phyloP scores from a whole-genome alignment of 2,329 filamentous ascomycete species.

The Fusarium luffae region DNA sequence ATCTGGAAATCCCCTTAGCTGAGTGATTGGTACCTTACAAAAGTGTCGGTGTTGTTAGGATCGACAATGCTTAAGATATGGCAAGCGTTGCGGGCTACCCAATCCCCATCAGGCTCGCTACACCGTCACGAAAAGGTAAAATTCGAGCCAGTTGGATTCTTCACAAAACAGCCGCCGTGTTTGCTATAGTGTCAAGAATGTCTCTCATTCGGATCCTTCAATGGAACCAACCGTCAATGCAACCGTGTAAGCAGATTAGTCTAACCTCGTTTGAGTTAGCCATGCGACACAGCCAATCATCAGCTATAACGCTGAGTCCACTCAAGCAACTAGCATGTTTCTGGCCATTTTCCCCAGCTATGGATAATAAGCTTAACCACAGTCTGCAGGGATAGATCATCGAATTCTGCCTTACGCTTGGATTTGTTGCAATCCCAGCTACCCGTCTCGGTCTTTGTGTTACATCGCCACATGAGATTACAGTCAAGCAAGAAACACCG shows the following conservation, averaged over 20 bases:
- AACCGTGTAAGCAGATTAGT: background rate
- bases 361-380: background rate
- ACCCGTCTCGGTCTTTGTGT: background rate
- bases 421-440: background rate
- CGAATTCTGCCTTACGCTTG: background rate
- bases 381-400: too few species aligned
- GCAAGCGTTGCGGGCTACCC: background rate
- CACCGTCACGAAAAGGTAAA: background rate
- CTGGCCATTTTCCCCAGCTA: background rate
- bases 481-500: background rate
- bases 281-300: conserved; percentile 14
- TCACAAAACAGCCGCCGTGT: background rate
- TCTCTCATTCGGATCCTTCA: background rate
- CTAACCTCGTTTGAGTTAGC: background rate
- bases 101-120: background rate
- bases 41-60: too few species aligned
- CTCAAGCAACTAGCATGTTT: background rate
- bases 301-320: background rate
- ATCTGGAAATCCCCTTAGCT: background rate
- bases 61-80: background rate
- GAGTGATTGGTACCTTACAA: too few species aligned
- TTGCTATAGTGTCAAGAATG: background rate
- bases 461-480: background rate
- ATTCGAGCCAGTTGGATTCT: background rate
- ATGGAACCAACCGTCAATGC: background rate